phyloP scores from a whole-genome alignment of 768 basidiomycete genomes.

The Psilocybe azurescens region DNA sequence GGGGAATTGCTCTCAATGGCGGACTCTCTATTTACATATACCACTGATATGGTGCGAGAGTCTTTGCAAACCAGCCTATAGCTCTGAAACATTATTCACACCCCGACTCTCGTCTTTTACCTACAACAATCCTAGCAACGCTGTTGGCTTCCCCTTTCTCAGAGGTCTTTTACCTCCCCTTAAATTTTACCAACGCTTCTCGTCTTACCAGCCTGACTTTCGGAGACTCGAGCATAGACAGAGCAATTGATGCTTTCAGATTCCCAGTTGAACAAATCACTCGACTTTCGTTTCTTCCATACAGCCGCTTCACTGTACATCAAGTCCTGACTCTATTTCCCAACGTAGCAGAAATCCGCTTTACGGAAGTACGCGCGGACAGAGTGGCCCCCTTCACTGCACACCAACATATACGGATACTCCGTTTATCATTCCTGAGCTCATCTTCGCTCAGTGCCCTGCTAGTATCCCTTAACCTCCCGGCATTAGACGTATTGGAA shows the following conservation, averaged over 20 bases:
- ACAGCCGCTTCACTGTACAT: background rate
- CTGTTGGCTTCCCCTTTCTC: no score
- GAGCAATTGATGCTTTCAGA: background rate
- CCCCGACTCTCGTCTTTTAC: background rate
- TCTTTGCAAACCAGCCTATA: background rate
- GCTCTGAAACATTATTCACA: background rate
- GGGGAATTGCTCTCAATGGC: background rate
- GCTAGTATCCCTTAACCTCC: background rate
- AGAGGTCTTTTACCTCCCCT: no score
- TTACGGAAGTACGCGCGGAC: background rate
- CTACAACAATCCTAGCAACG: background rate
- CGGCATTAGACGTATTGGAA: background rate
- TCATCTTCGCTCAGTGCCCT: background rate
- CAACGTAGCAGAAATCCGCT: background rate
- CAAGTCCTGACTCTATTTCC: background rate
- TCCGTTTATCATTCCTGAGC: background rate
- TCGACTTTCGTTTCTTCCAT: background rate
- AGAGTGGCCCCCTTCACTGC: background rate
- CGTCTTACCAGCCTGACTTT: background rate
- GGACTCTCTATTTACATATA: background rate
- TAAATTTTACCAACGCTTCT: background rate
- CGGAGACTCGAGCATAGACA: background rate
- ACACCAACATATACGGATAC: background rate
- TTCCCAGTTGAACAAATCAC: background rate
- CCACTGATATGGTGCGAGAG: no score